Base-by-base conservation (phyloP, 257 asterid species). In the Solanum pinnatisectum region DNA sequence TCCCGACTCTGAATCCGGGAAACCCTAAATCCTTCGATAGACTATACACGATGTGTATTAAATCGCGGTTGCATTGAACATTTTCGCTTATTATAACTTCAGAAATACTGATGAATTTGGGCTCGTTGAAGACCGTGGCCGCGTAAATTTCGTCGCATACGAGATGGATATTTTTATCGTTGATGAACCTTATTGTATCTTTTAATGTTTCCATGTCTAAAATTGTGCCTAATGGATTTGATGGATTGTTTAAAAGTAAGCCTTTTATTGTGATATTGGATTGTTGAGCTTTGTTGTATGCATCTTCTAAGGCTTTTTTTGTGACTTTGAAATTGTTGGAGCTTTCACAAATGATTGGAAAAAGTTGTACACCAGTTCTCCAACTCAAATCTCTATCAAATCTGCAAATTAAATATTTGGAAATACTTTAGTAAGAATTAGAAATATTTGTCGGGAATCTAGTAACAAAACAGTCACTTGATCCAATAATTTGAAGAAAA, bases 321-420 rank as follows among this genome's bases (percentile, higher is more conserved):
- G 89, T 87, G 4, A 87, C 37, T 33, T 67, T 87, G 79, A 87
- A 81, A 87, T 65, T 49, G 6, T 87, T 87, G 9, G 71, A 36
- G 18, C 89, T 87, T 35, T 81, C 87, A 73, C 87, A 81, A 40
- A 40, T 52, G 4, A 87, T 81, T 3, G 87, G 89, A 30, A 65
- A 63, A 65, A 87, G 87, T 39, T 81, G 72, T 23, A 81, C 83
- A 15, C 89, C 49, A 6, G 87, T 87, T 87, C 89, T 27, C 89
- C 89, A 87, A 22, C 79, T 87, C 83, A 87, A 87, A 67, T 87
- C 89, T 87, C 89, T 78, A 27, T 81, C 89, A 67, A 87, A 87
- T 78, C 86, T 87, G 87, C 39, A 78, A 46, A 30, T 16, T 25
- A 63, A 77, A 76, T 37, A n/a, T 3, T 52, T 11, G 12, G 39